A percentile compares a stretch with the other conserved stretches of the same genome.
phyloP scores from a whole-genome alignment of 2,329 filamentous ascomycete genomes.

The Pseudofabraea citricarpa region DNA sequence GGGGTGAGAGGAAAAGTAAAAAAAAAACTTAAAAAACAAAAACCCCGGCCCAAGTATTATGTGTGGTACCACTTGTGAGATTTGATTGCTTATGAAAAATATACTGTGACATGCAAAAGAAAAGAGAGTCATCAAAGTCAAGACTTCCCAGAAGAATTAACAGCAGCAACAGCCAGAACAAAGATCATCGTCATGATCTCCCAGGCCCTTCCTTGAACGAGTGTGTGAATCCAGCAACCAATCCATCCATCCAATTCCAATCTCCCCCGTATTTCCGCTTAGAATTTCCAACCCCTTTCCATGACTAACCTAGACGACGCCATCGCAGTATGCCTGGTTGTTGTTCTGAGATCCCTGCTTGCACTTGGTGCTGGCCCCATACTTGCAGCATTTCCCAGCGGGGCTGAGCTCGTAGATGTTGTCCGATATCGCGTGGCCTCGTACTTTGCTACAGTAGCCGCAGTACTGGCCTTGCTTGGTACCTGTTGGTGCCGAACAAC shows the following conservation, averaged over 20 bases:
- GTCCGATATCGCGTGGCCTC: neutral
- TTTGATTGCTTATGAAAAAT: too few relatives aligned
- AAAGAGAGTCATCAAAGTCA: too few relatives aligned
- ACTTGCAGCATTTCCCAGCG: neutral
- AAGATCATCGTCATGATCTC: neutral
- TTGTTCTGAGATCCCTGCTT: neutral
- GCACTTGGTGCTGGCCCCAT: neutral
- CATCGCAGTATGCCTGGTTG: neutral
- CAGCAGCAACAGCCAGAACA: too few relatives aligned
- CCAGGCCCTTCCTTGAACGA: neutral
- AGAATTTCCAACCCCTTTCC: neutral
- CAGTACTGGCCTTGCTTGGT: neutral
- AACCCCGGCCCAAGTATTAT: too few relatives aligned
- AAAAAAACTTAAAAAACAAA: too few relatives aligned
- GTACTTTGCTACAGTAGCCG: neutral
- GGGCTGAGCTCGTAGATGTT: neutral
- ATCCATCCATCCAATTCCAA: neutral
- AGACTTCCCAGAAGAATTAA: too few relatives aligned
- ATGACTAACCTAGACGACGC: neutral
- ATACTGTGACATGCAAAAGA: too few relatives aligned
- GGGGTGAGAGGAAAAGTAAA: too few relatives aligned
- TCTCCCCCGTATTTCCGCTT: neutral
- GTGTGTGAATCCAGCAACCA: neutral
- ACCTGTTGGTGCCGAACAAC: neutral
- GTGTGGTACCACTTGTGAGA: too few relatives aligned